Base-by-base conservation (phyloP, 2,329 filamentous ascomycete species). In the Fusarium hostae region DNA sequence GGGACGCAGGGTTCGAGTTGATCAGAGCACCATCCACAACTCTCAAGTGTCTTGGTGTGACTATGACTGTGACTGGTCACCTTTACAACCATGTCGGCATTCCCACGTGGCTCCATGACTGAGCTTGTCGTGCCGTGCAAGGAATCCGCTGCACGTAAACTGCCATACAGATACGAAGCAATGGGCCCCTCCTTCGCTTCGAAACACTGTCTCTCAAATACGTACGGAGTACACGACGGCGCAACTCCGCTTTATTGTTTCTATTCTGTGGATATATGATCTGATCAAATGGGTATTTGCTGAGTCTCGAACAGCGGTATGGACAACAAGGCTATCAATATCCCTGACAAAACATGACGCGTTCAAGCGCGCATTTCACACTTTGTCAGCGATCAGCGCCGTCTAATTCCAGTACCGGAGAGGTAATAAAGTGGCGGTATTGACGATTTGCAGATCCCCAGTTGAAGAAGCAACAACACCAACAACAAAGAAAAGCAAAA, bases 41-140 rank as follows among this genome's bases (percentile, higher is more conserved):
- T 37, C 32, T 20, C 22, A 37, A 37, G 48, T 51, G 39, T 26
- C 39, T 34, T n/a, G 52, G 52, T 26, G 30, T 47, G 22, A 56
- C 30, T 47, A 28, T 26, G 32, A 47, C 39, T 60, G 56, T 76
- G 70, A 75, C 75, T 76, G 66, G 68, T 76, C 75, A 72, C 52
- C 59, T 76, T 70, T 64, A 48, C 61, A 48, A 48, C 59, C 66
- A 41, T 68, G 71, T 71, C 66, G 61, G 56, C 66, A 66, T 66
- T 76, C 63, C 75, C 75, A 76, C 75, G 75, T 76, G 75, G 73
- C 69, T 72, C 55, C 60, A 76, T 67, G 45, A 63, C 59, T 68
- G 61, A 72, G 63, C 63, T 68, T 47, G 37, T 63, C 56, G 40
- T 63, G 70, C 63, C 45, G 56, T 59, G 40, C 57, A 56, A 61